phyloP scores from a whole-genome alignment of 2,329 filamentous ascomycete genomes.

The Fusarium sambucinum region DNA sequence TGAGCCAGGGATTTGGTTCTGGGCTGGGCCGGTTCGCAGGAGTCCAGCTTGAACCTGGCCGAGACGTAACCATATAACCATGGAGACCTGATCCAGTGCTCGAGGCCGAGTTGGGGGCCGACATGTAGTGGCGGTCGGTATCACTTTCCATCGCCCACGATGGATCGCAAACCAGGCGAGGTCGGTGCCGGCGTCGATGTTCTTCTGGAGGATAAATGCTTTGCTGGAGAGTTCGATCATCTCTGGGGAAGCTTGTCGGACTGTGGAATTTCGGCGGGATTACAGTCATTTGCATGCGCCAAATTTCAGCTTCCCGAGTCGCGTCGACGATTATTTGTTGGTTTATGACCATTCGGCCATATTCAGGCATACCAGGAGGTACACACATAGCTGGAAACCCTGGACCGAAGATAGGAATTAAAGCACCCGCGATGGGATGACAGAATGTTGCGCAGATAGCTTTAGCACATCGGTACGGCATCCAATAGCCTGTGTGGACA shows the following conservation, averaged over 20 bases:
- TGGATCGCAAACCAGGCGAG: conserved; percentile 44
- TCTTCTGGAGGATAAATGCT: conserved; percentile 36
- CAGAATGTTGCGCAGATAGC: conserved; percentile 93
- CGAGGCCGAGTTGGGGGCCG: conserved; percentile 47
- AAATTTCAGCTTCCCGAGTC: conserved; percentile 59
- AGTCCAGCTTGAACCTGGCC: conserved; percentile 42
- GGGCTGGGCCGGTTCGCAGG: conserved; percentile 30
- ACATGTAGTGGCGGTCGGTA: conserved; percentile 36
- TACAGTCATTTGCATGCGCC: conserved; percentile 36
- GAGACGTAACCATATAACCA: conserved; percentile 46
- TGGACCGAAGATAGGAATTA: conserved; percentile 91
- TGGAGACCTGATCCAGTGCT: conserved; percentile 47
- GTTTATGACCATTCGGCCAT: conserved; percentile 75
- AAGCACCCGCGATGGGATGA: conserved; percentile 81
- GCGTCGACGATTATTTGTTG: conserved; percentile 66
- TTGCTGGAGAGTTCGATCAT: conserved; percentile 17
- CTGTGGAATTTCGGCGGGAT: conserved; percentile 15
- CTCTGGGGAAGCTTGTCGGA: conserved; percentile 42
- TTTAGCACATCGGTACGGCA: conserved; percentile 88
- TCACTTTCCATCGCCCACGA: conserved; percentile 40
- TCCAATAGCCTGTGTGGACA: conserved; percentile 86
- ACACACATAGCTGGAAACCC: conserved; percentile 82
- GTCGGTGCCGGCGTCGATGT: conserved; percentile 27
- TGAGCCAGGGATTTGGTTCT: conserved; percentile 43
- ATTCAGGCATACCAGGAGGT: conserved; percentile 71